Evolutionary conservation across 2,329 filamentous ascomycete species (phyloP).

Genomic region (Fusarium compactum): DNA sequence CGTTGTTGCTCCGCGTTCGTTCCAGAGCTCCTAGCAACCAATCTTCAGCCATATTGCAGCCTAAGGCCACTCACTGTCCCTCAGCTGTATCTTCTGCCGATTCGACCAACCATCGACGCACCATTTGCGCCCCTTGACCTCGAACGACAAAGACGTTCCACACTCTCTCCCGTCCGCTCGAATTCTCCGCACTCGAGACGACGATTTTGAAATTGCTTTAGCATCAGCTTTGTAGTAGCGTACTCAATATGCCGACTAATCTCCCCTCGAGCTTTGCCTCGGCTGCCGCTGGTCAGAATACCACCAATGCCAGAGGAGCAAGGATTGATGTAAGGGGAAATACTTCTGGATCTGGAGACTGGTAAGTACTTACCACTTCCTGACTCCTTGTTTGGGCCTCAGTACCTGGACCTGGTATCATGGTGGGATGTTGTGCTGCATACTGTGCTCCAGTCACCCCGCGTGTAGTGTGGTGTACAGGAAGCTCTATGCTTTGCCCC

Average conservation of each 20-base stretch:
- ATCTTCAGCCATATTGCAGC: slow-evolving; percentile 30
- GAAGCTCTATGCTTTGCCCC: slow-evolving; percentile 12
- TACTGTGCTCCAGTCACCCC: slow-evolving; percentile 33
- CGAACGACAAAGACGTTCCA: slow-evolving; percentile 42
- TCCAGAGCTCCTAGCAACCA: slow-evolving; percentile 31
- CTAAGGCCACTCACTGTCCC: slow-evolving; percentile 26
- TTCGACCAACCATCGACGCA: slow-evolving; percentile 28
- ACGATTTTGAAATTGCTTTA: slow-evolving; percentile 17
- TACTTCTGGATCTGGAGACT: slow-evolving; percentile 76
- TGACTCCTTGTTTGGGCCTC: slow-evolving; percentile 13
- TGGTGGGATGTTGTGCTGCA: slow-evolving; percentile 37
- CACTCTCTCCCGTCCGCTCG: slow-evolving; percentile 31
- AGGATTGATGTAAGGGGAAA: slow-evolving; percentile 68
- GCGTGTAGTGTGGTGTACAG: slow-evolving; percentile 29
- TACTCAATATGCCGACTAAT: slow-evolving; percentile 73
- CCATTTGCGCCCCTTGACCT: slow-evolving; percentile 36
- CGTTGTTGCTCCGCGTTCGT: slow-evolving; percentile 33
- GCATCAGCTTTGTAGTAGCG: slow-evolving; percentile 30
- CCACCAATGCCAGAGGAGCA: slow-evolving; percentile 69
- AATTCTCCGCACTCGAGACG: slow-evolving; percentile 35
- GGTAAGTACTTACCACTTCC: slow-evolving; percentile 65
- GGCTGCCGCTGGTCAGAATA: slow-evolving; percentile 80
- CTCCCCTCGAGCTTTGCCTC: slow-evolving; percentile 87
- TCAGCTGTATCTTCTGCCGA: slow-evolving; percentile 24
- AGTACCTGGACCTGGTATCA: slow-evolving; percentile 19